Conservation (phyloP, 495 filamentous ascomycete genomes). For the Pyrenula aspistea region DNA sequence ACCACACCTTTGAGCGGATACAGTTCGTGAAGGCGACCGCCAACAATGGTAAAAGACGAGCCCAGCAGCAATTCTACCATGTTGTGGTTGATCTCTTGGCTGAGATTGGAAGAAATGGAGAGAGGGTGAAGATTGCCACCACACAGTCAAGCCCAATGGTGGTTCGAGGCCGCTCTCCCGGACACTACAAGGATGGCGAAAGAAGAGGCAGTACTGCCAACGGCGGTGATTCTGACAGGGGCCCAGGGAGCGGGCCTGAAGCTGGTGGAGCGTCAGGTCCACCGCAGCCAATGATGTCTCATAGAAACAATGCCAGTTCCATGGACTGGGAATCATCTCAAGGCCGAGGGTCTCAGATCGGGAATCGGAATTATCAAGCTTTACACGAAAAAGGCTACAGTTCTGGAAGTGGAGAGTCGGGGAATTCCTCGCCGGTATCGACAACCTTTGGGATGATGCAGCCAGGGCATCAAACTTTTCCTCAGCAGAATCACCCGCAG, state of each 20-base stretch:
- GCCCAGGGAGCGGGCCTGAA: constrained; percentile 23
- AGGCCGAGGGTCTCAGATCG: neutral
- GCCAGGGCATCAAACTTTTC: neutral
- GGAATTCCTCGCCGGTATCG: neutral
- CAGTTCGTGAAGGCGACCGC: constrained; percentile 95
- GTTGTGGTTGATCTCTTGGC: constrained; percentile 82
- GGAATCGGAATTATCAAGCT: neutral
- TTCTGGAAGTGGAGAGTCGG: neutral
- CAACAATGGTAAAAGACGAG: constrained; percentile 88
- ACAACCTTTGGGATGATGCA: neutral
- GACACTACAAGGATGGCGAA: constrained; percentile 75
- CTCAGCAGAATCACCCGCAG: neutral
- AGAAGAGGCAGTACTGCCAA: constrained; percentile 59
- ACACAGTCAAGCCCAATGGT: constrained; percentile 79
- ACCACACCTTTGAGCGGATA: constrained; percentile 75
- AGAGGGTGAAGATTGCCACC: constrained; percentile 60
- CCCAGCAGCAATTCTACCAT: constrained; percentile 90
- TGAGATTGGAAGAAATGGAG: constrained; percentile 32
- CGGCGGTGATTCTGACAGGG: constrained; percentile 58
- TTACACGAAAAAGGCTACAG: neutral
- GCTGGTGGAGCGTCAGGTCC: constrained; percentile 16
- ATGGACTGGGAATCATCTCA: neutral
- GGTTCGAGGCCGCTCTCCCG: constrained; percentile 82
- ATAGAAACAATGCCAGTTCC: neutral
- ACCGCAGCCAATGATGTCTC: constrained; percentile 16